These are phyloP conservation scores for Fraxinus cuspidata DNA, from an alignment of 257 asterid species.

Conservation along the genomic window DNA sequence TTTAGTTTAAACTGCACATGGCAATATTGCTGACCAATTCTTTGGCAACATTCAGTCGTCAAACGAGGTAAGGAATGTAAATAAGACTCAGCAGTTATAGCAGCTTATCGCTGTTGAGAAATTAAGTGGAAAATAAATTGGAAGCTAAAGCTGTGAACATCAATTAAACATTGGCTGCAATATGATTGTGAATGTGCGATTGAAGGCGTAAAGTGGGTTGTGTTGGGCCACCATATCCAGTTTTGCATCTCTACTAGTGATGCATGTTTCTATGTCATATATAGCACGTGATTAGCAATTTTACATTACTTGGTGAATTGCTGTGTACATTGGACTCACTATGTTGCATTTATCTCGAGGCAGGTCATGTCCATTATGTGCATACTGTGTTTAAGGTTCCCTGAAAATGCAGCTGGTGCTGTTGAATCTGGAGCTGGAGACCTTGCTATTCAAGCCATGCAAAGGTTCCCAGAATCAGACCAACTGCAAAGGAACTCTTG, in stretches of 20 bases:
- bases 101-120: conserved; percentile 48
- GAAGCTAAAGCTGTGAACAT: too few species aligned
- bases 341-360: conserved; percentile 11
- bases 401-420: conserved; percentile 75
- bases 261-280: background rate
- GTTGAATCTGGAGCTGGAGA: conserved; percentile 91
- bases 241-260: background rate
- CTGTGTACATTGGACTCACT: too few species aligned
- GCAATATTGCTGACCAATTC: too few species aligned
- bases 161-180: too few species aligned
- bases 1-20: too few species aligned
- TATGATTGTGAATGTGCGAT: too few species aligned
- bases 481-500: conserved; percentile 73
- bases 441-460: conserved; percentile 77
- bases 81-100: too few species aligned
- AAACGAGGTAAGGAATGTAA: too few species aligned
- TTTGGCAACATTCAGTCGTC: too few species aligned
- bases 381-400: conserved; percentile 73
- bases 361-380: conserved; percentile 75
- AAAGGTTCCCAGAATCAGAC: conserved; percentile 65
- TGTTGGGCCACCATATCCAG: too few species aligned
- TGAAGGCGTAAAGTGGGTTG: too few species aligned
- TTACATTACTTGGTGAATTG: background rate
- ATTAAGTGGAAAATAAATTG: background rate
- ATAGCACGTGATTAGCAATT: background rate